Base-by-base conservation (phyloP, 257 asterid species). In the Solanum peruvianum region DNA sequence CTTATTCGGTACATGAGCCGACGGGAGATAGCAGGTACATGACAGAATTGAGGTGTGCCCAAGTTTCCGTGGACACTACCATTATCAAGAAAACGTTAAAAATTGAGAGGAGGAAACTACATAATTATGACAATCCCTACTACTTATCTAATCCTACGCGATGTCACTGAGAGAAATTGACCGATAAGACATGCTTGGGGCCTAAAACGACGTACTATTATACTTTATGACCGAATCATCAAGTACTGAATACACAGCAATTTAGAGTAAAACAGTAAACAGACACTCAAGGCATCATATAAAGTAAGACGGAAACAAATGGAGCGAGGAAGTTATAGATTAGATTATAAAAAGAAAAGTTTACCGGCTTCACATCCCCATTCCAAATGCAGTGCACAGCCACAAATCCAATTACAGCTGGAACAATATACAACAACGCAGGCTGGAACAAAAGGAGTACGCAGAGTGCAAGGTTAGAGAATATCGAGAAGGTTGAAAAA, bases 321-420 rank as follows among this genome's bases (percentile, higher is more conserved):
- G 47, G 82, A 33, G 49, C 14, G 35, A 11, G 47, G n/a, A 85
- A 69, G 73, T 8, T 10, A 29, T 44, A 56, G 77, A 39, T 64
- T 10, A 44, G 44, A 39, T 31, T 16, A 31, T 44, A 11, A 39
- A 58, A 86, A 16, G 52, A 37, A 58, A 76, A 76, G 44, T 76
- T 86, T 89, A 94, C 98, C 84, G 93, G 95, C 90, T 94, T 96
- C 81, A 94, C 94, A 85, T 96, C 98, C 69, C 98, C 97, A 71
- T 94, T 96, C 98, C 97, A 95, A 62, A 94, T 20, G 91, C 96
- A 93, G 88, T 96, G 99, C 27, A 90, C 95, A 71, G 96, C 99
- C 95, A 96, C 90, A 86, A 92, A 94, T 91, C 99, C 98, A 78
- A 93, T 92, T 64, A 96, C 98, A 49, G 97, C 90, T 25, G 99